Conservation (phyloP, 176 grass and related monocot species). For the Avena sativa region DNA sequence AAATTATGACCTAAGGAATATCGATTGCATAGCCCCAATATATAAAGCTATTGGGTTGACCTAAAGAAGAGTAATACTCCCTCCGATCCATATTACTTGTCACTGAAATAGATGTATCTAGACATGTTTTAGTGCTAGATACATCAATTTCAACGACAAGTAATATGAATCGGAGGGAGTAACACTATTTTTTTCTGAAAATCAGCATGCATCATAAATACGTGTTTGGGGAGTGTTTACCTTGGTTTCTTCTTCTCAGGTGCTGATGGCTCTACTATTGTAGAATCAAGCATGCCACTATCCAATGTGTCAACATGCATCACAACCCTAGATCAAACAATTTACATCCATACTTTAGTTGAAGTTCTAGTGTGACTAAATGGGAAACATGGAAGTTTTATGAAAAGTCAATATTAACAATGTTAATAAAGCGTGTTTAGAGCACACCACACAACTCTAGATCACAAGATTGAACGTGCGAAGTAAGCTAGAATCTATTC, state of each 20-base stretch:
- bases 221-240: neutral
- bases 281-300: slow-evolving; percentile 6
- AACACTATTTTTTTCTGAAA: neutral
- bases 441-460: neutral
- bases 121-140: too few relatives aligned
- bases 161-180: too few relatives aligned
- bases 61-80: neutral
- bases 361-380: too few relatives aligned
- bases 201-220: neutral
- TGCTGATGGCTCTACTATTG: neutral
- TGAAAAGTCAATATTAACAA: neutral
- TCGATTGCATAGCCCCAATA: neutral
- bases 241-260: neutral
- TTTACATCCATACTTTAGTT: neutral
- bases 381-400: too few relatives aligned
- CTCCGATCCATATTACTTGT: too few relatives aligned
- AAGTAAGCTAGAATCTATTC: neutral
- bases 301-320: neutral
- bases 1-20: neutral
- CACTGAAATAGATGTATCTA: too few relatives aligned
- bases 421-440: neutral
- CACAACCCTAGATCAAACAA: slow-evolving; percentile 6
- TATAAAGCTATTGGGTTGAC: neutral
- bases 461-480: neutral
- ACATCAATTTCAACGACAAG: too few relatives aligned